These are phyloP conservation scores for Wilhelminamyces savonicus DNA, from an alignment of 805 yeast genomes.

Conservation along the genomic window DNA sequence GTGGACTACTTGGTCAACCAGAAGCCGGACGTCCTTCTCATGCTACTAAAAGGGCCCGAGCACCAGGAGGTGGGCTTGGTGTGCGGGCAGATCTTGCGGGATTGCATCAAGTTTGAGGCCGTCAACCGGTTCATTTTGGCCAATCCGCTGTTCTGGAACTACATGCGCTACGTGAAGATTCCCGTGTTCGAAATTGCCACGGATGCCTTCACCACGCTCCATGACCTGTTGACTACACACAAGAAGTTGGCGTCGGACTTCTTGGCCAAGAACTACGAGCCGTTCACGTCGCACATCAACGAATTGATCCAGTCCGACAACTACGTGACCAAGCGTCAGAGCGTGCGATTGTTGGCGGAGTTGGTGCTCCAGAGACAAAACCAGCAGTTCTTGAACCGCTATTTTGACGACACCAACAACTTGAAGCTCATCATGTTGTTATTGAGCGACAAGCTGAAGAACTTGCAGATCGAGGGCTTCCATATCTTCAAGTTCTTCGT, in stretches of 20 bases:
- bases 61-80: conserved; percentile 64
- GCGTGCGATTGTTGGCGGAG: conserved; percentile 68
- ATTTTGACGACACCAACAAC: conserved; percentile 76
- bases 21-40: conserved; percentile 57
- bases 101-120: conserved; percentile 73
- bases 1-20: conserved; percentile 67
- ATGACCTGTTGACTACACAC: conserved; percentile 64
- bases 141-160: conserved; percentile 70
- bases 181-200: conserved; percentile 87
- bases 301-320: conserved; percentile 66
- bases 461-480: conserved; percentile 85
- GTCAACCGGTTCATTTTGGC: conserved; percentile 55
- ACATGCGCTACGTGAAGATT: conserved; percentile 68
- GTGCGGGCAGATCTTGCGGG: conserved; percentile 75
- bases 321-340: conserved; percentile 90
- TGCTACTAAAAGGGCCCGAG: conserved; percentile 70
- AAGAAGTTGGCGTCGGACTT: conserved; percentile 67
- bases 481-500: conserved; percentile 91
- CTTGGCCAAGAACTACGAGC: conserved; percentile 48
- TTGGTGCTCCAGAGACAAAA: conserved; percentile 68
- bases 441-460: conserved; percentile 82
- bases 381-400: conserved; percentile 64
- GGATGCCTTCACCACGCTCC: conserved; percentile 76
- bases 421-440: conserved; percentile 81
- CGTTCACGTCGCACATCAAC: conserved; percentile 60